These are phyloP conservation scores for Daucus carota DNA, from an alignment of 129 eudicot genomes.

Conservation along the genomic window DH1_v3.0 NC_030386.2:30570001-30570500, in stretches of 20 bases:
- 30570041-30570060: conserved; percentile 76
- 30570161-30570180: conserved; percentile 97
- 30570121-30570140: neutral
- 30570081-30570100: neutral
- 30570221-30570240: neutral
- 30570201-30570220: conserved; percentile 84
- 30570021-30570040: conserved; percentile 84
- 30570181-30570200: conserved; percentile 81
- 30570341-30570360: conserved; percentile 63
- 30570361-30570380: conserved; percentile 94
- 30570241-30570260: neutral
- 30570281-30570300: neutral
- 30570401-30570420: conserved; percentile 99
- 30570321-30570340: conserved; percentile 49
- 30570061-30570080: conserved; percentile 47
- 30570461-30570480: neutral
- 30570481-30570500: too few species aligned
- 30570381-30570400: conserved; percentile 99
- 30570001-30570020: conserved; percentile 94
- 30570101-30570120: neutral
- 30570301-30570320: conserved; percentile 61
- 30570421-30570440: conserved; percentile 99
- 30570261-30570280: neutral
- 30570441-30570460: conserved; percentile 13
- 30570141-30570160: conserved; percentile 40